phyloP scores from a whole-genome alignment of 2,329 filamentous ascomycete species.

The Botryotinia calthae region DNA sequence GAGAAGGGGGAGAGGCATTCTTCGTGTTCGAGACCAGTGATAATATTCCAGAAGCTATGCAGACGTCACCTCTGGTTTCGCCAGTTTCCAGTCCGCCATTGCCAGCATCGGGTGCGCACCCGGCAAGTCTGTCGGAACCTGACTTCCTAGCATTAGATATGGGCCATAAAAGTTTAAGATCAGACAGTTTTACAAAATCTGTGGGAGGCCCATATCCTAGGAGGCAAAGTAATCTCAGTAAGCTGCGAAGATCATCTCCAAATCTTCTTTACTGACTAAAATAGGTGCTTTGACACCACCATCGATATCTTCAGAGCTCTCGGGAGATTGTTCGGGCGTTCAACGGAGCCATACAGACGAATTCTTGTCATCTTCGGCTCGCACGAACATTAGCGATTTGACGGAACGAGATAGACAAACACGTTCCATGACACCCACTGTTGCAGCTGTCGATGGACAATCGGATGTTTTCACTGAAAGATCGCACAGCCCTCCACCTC shows the following conservation, averaged over 20 bases:
- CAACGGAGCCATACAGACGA: constrained; percentile 55
- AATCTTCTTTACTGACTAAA: neutral
- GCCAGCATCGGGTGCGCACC: constrained; percentile 45
- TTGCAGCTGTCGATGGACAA: constrained; percentile 29
- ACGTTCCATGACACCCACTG: constrained; percentile 43
- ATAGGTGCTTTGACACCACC: constrained; percentile 47
- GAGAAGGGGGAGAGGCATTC: constrained; percentile 95
- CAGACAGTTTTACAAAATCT: constrained; percentile 45
- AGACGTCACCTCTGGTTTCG: constrained; percentile 91
- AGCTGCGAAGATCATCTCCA: constrained; percentile 17
- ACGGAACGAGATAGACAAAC: constrained; percentile 40
- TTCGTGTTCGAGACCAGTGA: constrained; percentile 97
- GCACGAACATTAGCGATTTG: constrained; percentile 37
- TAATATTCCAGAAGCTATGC: constrained; percentile 85
- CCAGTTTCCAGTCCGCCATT: constrained; percentile 82
- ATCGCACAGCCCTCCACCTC: constrained; percentile 73
- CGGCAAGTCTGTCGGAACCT: constrained; percentile 60
- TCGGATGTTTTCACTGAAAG: constrained; percentile 47
- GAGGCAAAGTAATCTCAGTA: constrained; percentile 37
- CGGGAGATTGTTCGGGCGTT: constrained; percentile 51
- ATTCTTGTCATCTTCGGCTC: constrained; percentile 49
- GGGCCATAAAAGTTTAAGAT: constrained; percentile 41
- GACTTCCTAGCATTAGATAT: constrained; percentile 63
- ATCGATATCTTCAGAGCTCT: constrained; percentile 52
- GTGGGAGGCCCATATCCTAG: constrained; percentile 45